Evolutionary conservation across 2,329 filamentous ascomycete genomes (phyloP), one percentile per base, ranked within the genome.

Genomic region (Cytospora chrysosperma): DNA sequence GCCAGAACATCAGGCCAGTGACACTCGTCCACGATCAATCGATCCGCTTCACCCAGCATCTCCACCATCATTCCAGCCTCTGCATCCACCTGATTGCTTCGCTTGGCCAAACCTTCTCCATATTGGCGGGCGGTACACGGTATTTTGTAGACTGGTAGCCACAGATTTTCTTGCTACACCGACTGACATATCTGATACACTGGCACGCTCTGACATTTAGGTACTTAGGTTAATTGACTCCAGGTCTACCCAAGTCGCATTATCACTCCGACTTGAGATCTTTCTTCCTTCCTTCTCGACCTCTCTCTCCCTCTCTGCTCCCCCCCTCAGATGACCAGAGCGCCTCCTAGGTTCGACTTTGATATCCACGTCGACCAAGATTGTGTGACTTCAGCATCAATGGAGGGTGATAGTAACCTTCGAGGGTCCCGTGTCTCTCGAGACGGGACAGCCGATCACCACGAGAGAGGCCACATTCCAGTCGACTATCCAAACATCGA

Each of bases 291-390:
- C 8, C 34, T 28, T 13, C 17, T 19, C 24, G n/a, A 9, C 37
- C 47, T 27, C 43, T 21, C 8, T 13, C 17, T 19, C 24, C 24
- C 13, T 32, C 47, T 27, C 43, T 21, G 3, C 4, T 4, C 4
- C 26, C 17, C 19, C 28, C 37, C 19, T 15, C 49, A 28, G 54
- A 61, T 59, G 54, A 34, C 50, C 51, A 49, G 34, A 54, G 40
- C 66, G 66, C 62, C 71, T 55, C 67, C 68, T 24, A 75, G 80
- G 65, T 68, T 75, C 68, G 76, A 82, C 67, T 82, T 83, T 65
- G 72, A 80, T 10, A 82, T 80, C 67, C 78, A 80, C 74, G 74
- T 81, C 69, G 81, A 84, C 69, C 71, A 72, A 51, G 81, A 78
- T 60, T 81, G 78, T 68, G 54, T 78, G 61, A 77, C 72, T 69